Evolutionary conservation across 2,329 filamentous ascomycete species (phyloP).

Genomic region (Sphaerostilbella broomeana): DNA sequence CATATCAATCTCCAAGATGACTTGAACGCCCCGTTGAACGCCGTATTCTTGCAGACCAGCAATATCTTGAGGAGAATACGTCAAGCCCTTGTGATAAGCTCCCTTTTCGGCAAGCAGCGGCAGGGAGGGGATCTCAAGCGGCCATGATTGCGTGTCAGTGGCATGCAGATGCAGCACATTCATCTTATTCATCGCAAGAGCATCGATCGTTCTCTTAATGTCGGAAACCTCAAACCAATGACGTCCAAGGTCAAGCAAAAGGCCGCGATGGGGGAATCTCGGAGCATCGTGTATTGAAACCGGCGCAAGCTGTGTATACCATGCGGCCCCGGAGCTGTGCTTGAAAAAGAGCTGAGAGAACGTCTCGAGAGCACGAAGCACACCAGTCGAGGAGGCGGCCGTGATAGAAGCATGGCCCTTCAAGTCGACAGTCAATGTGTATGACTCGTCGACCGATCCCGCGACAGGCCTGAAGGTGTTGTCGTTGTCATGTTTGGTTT

Average conservation of each 20-base stretch:
- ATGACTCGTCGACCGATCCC: conserved; percentile 68
- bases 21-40: conserved; percentile 50
- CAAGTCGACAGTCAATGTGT: conserved; percentile 55
- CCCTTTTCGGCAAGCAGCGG: conserved; percentile 64
- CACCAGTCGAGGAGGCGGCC: conserved; percentile 60
- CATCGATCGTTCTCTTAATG: conserved; percentile 71
- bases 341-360: conserved; percentile 75
- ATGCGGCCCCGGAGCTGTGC: conserved; percentile 49
- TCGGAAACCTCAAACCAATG: conserved; percentile 62
- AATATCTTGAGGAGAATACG: conserved; percentile 62
- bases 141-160: conserved; percentile 82
- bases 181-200: conserved; percentile 71
- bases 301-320: conserved; percentile 67
- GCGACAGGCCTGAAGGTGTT: conserved; percentile 54
- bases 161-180: conserved; percentile 76
- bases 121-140: conserved; percentile 69
- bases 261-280: conserved; percentile 67
- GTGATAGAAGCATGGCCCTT: conserved; percentile 56
- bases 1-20: conserved; percentile 57
- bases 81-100: conserved; percentile 60
- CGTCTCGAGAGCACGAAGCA: conserved; percentile 67
- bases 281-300: conserved; percentile 67
- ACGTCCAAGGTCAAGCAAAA: conserved; percentile 72
- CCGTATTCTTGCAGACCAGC: conserved; percentile 64
- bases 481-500: conserved; percentile 48